Base-by-base conservation (phyloP, 352 stramenopile genomes). In the Phytophthora ohioensis region DNA sequence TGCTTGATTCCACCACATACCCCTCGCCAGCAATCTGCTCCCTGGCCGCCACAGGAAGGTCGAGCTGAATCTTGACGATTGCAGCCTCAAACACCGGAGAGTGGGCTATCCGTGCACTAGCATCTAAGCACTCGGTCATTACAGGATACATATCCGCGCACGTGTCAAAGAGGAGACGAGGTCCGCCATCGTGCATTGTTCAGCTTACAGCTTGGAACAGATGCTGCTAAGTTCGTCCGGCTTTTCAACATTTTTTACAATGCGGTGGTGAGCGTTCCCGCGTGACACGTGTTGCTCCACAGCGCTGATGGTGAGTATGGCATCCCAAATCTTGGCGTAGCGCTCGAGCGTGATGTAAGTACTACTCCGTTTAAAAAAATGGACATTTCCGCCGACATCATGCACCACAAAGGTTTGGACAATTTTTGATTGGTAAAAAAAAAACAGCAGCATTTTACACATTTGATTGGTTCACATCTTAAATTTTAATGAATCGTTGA, bases 281-380 rank as follows among this genome's bases (percentile, higher is more conserved):
- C 36, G 32, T 1, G 41, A 38, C 43, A 57, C 39, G 52, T 12
- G n/a, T 39, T 53, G 15, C 6, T 51, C 42, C 13, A 45, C 41
- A 46, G 41, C 41, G 13, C 41, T 46, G 2, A 46, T 11, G 13
- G 13, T 46, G 10, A 57, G 51, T 7, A 64, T 55, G 12, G 47
- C 27, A 12, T 66, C 58, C 12, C 46, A 17, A 27, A 53, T 58
- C 12, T 51, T 42, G 15, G 45, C 42, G 35, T 63, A 69, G 32
- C 51, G 61, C 17, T 69, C 4, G 21, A 69, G 43, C 51, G 57
- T 69, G 21, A 3, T 5, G 21, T 36, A 56, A 6, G 52, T 46
- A 5, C 21, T 27, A 27, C 21, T 27, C 21, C 21, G 21, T 27
- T 27, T 27, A 27, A 27, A 27, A 27, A 27, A 1, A 27, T 27